These are phyloP conservation scores for Arabidopsis lyrata DNA, from an alignment of 441 rosid species.

Conservation along the genomic window DNA sequence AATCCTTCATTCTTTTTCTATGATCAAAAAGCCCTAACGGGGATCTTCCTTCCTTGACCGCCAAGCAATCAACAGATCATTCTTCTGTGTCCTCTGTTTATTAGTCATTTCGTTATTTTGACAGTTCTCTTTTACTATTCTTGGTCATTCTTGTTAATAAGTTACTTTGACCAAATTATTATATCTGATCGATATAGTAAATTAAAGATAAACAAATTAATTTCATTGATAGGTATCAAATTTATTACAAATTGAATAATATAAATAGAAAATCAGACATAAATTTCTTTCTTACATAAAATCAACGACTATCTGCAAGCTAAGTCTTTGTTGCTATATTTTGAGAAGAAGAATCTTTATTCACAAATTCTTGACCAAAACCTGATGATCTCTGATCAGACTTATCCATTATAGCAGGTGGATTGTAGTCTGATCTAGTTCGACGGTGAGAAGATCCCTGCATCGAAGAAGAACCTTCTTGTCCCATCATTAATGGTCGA, in stretches of 20 bases:
- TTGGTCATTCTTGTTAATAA: constrained; percentile 23
- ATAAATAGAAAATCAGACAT: neutral
- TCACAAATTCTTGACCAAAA: constrained; percentile 29
- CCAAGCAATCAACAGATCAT: constrained; percentile 15
- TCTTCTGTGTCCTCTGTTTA: constrained; percentile 4
- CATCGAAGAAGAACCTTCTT: constrained; percentile 38
- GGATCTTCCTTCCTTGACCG: constrained; percentile 4
- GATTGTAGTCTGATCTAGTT: constrained; percentile 55
- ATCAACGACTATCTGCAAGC: constrained; percentile 17
- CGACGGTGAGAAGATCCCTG: constrained; percentile 61
- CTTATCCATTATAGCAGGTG: constrained; percentile 40
- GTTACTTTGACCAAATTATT: neutral
- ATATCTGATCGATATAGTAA: constrained; percentile 8
- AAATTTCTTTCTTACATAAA: neutral
- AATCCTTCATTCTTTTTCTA: neutral
- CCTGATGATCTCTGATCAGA: constrained; percentile 41
- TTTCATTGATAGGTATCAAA: constrained; percentile 16
- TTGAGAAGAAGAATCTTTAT: constrained; percentile 26
- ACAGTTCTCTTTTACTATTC: constrained; percentile 38
- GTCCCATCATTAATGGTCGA: constrained; percentile 54
- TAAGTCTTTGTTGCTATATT: constrained; percentile 26
- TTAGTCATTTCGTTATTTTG: constrained; percentile 23
- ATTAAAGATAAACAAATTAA: neutral
- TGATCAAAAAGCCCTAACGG: constrained; percentile 23
- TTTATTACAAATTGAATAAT: constrained; percentile 18